These are phyloP conservation scores for Conoideocrella luteorostrata DNA, from an alignment of 2,329 filamentous ascomycete genomes.

Conservation along the genomic window DNA sequence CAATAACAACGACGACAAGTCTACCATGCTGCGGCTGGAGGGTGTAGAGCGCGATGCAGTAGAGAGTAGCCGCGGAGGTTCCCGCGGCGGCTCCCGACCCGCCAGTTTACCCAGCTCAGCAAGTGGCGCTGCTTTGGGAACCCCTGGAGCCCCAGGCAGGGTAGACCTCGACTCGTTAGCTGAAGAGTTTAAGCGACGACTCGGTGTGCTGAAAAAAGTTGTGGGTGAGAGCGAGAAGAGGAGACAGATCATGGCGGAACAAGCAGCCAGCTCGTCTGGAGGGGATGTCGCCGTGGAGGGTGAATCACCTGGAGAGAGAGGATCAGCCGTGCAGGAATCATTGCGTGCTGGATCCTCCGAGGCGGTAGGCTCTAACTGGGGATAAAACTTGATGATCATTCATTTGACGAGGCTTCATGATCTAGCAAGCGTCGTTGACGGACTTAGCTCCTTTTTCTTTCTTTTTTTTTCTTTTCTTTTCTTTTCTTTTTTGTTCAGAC, in stretches of 20 bases:
- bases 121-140: slow-evolving; percentile 24
- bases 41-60: slow-evolving; percentile 33
- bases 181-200: slow-evolving; percentile 51
- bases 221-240: slow-evolving; percentile 45
- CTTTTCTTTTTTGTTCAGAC: too few species aligned
- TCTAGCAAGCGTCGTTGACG: slow-evolving; percentile 1
- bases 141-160: too few species aligned
- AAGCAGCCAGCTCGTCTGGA: neutral
- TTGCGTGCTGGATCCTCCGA: neutral
- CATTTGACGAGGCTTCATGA: neutral
- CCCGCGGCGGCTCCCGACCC: slow-evolving; percentile 16
- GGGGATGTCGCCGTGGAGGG: neutral
- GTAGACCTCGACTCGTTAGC: slow-evolving; percentile 47
- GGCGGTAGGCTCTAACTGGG: neutral
- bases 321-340: neutral
- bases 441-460: too few species aligned
- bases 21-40: slow-evolving; percentile 29
- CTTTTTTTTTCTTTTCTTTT: too few species aligned
- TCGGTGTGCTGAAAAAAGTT: slow-evolving; percentile 48
- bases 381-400: too few species aligned
- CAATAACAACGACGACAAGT: slow-evolving; percentile 18
- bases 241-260: slow-evolving; percentile 22
- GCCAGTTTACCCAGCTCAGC: slow-evolving; percentile 22
- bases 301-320: neutral
- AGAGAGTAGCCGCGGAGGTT: too few species aligned